Evolutionary conservation across 768 basidiomycete species (phyloP), one percentile per base, ranked within the genome.

Genomic region (Tylopilus rubrobrunneus): DNA sequence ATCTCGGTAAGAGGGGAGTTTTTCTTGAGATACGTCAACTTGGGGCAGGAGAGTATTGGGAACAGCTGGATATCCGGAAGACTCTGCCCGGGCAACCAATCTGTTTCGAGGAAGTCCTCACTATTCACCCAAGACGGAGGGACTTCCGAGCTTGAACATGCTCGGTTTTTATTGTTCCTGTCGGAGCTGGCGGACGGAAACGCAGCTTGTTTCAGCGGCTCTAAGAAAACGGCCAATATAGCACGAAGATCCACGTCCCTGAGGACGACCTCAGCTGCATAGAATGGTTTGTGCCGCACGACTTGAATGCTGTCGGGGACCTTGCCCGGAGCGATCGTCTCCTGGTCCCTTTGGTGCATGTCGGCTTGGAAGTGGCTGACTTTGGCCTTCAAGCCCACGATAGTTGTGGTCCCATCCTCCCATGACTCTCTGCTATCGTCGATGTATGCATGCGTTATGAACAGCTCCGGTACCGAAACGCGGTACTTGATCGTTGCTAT

Each of bases 401-500:
- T 86, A 12, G 84, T 82, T 4, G 87, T 86, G 41, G 85, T 79
- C 9, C 93, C 92, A 60, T 85, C 79, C 7, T 75, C 74, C 92
- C 92, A 95, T 23, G 89, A 86, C 54, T 90, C 85, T 67, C 82
- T 73, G 0, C 81, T 81, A 52, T 92, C 85, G 63, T 95, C 89
- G 11, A 87, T 79, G 68, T 97, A 97, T 15, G 83, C 84, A 66
- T 98, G 95, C 53, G 89, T 85, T 58, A 98, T 80, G 68, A 84
- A 92, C 8, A 98, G 68, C 31, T 83, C 80, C n/a, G 84, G 79
- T 10, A 97, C 73, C 17, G 81, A 76, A 54, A 95, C 80, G 31
- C 88, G 83, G 68, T 97, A 97, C 70, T 97, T 97, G 68, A 98
- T 73, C 3, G 95, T 97, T 12, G 89, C 93, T 23, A 95, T 73